phyloP scores from a whole-genome alignment of 345 rosid genomes.

The Populus euphratica region DNA sequence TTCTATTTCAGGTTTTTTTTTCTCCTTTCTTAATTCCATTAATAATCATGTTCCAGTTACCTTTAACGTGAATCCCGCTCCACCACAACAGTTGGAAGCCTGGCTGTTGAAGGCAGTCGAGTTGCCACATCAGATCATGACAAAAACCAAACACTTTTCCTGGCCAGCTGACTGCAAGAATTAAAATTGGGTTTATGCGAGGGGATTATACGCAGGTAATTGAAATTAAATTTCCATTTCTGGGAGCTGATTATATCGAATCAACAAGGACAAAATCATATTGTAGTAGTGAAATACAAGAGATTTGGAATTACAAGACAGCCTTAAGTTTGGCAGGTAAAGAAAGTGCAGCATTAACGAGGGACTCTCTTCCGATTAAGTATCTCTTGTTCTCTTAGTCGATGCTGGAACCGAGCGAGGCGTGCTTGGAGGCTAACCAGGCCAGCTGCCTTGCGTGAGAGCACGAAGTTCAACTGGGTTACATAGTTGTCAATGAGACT shows the following conservation, averaged over 20 bases:
- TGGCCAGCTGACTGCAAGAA: slow-evolving; percentile 13
- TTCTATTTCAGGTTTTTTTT: too few species aligned
- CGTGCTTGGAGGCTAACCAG: slow-evolving; percentile 73
- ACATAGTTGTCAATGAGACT: slow-evolving; percentile 92
- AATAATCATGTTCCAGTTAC: neutral
- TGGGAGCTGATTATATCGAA: neutral
- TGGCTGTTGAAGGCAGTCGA: neutral
- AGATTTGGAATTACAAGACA: slow-evolving; percentile 23
- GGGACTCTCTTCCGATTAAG: slow-evolving; percentile 84
- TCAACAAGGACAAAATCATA: neutral
- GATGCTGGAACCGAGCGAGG: slow-evolving; percentile 94
- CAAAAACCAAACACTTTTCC: neutral
- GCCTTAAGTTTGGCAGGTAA: slow-evolving; percentile 1
- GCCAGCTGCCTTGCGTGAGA: slow-evolving; percentile 95
- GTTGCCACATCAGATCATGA: slow-evolving; percentile 1
- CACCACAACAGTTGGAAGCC: neutral
- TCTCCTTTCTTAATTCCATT: too few species aligned
- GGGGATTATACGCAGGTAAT: slow-evolving; percentile 3
- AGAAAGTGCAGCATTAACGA: slow-evolving; percentile 29
- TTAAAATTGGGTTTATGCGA: neutral
- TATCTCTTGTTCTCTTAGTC: slow-evolving; percentile 88
- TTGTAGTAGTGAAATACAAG: neutral
- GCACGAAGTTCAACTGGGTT: slow-evolving; percentile 80
- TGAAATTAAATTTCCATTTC: neutral
- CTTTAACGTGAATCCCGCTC: slow-evolving; percentile 3